Evolutionary conservation across 345 rosid genomes (phyloP), one percentile per base, ranked within the genome.

Genomic region (Lepidium didymum): DNA sequence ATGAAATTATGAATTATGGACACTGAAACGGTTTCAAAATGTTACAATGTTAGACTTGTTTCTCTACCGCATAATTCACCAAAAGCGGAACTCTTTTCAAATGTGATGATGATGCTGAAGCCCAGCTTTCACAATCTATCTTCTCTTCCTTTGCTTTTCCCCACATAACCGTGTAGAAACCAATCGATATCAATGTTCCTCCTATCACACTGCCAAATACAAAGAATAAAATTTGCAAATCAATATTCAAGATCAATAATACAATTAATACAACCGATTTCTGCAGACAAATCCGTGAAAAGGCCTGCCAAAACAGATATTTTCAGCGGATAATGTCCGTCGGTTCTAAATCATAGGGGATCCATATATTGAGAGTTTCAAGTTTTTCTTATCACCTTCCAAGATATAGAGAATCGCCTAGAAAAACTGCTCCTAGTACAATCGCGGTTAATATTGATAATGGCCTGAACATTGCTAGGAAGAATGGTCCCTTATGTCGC

Each of bases 81-180:
- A 88, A 69, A 10, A 88, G 74, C 18, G 96, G 92, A 10, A 56
- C 82, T 75, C 75, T 80, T 61, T 80, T 60, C 3, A 71, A 27
- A 21, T 84, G 62, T 6, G 69, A 62, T 4, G 71, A 49, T 9
- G 70, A 44, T 23, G 70, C 0, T 0, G 59, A 18, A 0, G 1
- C 58, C 31, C 10, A 8, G 1, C 37, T 47, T 12, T 54, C 75
- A 7, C 5, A 35, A 44, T 82, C 87, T 0, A n/a, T 55, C 37
- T 75, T 68, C 59, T 78, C 88, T 61, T 91, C 90, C 59, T 80
- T 88, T 10, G 81, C 74, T 76, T 91, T 88, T 40, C 96, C 96
- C 97, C 97, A 91, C 82, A 91, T 81, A 12, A 88, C 88, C 0
- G 81, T 83, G 43, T 88, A 88, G 63, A 91, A 91, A 40, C 97